A percentile compares a stretch with the other conserved stretches of the same genome.
phyloP scores from a whole-genome alignment of 805 yeast species.

The Wickerhamomyces queroliae region DNA sequence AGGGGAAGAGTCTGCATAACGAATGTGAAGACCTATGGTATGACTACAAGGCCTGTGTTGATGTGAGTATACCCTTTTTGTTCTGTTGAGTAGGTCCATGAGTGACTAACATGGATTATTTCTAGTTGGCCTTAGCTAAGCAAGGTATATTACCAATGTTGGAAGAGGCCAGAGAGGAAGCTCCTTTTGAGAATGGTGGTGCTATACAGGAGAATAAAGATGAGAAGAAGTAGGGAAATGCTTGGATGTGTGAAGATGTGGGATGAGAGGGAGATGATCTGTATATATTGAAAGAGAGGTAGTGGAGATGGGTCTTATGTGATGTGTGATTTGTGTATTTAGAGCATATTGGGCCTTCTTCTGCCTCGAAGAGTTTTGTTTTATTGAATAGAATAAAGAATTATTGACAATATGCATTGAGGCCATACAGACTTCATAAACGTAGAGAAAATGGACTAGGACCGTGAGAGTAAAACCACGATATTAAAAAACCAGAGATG shows the following conservation, averaged over 20 bases:
- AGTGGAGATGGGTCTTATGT: no score
- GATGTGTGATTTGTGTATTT: no score
- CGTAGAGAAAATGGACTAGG: no score
- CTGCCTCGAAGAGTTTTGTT: no score
- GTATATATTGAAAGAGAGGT: constrained; percentile 4
- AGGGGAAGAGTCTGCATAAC: constrained; percentile 52
- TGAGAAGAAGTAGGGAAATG: constrained; percentile 2
- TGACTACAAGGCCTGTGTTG: constrained; percentile 83
- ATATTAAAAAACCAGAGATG: no score
- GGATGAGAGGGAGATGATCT: neutral
- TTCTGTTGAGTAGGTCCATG: neutral
- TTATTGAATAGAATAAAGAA: no score
- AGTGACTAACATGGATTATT: constrained; percentile 4
- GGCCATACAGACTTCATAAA: no score
- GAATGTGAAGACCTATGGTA: constrained; percentile 92
- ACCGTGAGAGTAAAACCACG: no score
- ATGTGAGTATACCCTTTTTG: constrained; percentile 28
- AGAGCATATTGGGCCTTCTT: no score
- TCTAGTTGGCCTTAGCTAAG: constrained; percentile 47
- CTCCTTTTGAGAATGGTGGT: constrained; percentile 78
- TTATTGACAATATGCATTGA: no score
- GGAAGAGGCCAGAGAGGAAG: constrained; percentile 85
- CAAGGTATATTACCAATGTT: constrained; percentile 78
- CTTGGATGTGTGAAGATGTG: neutral
- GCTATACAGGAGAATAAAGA: constrained; percentile 18